Base-by-base conservation (phyloP, 2,329 filamentous ascomycete species). In the Xylariaceae sp. region DNA sequence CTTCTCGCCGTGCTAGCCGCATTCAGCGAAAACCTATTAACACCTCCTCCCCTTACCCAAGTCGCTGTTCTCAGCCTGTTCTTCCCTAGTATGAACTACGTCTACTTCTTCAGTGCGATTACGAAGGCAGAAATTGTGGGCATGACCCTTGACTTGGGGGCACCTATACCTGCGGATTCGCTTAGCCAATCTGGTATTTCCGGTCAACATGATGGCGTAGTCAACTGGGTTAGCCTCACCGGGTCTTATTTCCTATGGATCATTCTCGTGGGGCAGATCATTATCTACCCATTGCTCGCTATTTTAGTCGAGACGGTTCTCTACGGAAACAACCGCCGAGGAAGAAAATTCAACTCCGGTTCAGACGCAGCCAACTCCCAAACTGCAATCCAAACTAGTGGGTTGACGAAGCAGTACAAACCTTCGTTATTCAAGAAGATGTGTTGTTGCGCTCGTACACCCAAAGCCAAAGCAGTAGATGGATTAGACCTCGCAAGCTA, bases 401-500 rank as follows among this genome's bases (percentile, higher is more conserved):
- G 64, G 13, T 64, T 75, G 6, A 67, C 59, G 32, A 75, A 74
- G 47, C 54, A 59, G 3, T 75, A 73, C 57, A 42, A 39, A 1
- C 65, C 70, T 1, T 65, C 58, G 2, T 63, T 69, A 47, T 60
- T 65, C 42, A 63, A 64, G 46, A 65, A 56, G 11, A 44, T 69
- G 0, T 68, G 67, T 40, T 69, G 65, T 49, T 72, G 67, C 37
- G 62, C 67, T 4, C 64, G 65, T 8, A 57, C 61, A 6, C 62
- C 64, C 10, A 62, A 67, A n/a, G 57, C 60, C 9, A 67, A 64
- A 44, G 87, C 87, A 0, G 85, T 90, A 3, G 75, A 88, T 24
- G 73, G 82, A 24, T 72, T 91, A 35, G 81, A 75, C 53, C 75
- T 90, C 15, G 72, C 80, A 15, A 82, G 84, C 6, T 76, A 81